Conservation (phyloP, 2,329 filamentous ascomycete species). For the Lecanosticta acicola region DNA sequence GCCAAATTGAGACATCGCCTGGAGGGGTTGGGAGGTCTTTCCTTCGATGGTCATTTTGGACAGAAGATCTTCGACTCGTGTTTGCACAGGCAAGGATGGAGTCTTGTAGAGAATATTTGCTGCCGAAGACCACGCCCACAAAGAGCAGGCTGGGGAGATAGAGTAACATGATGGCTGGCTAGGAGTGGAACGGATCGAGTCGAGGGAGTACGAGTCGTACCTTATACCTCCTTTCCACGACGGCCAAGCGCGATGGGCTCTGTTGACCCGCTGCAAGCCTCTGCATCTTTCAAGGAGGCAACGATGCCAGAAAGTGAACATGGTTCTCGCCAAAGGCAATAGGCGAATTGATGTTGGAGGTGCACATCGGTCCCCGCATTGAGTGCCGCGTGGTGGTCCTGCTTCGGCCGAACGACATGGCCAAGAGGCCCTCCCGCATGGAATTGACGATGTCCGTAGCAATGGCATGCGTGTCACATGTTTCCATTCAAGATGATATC, state of each 20-base stretch:
- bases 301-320: neutral
- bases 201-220: neutral
- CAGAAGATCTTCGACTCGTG: constrained; percentile 61
- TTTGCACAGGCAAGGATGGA: constrained; percentile 55
- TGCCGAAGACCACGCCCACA: constrained; percentile 13
- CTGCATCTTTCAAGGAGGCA: neutral
- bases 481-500: no score
- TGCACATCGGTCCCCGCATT: constrained; percentile 1
- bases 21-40: constrained; percentile 60
- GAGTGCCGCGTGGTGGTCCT: neutral
- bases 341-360: neutral
- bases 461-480: no score
- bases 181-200: neutral
- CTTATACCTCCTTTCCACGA: neutral
- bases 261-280: neutral
- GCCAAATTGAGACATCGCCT: constrained; percentile 67
- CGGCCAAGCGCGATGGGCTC: no score
- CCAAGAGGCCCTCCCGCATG: no score
- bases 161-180: neutral
- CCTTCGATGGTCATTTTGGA: constrained; percentile 69
- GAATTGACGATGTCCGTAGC: no score
- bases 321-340: neutral
- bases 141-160: neutral
- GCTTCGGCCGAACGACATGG: neutral
- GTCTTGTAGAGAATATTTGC: constrained; percentile 47